These are phyloP conservation scores for Populus hybrid DNA, from an alignment of 441 rosid genomes.

Conservation along the genomic window DNA sequence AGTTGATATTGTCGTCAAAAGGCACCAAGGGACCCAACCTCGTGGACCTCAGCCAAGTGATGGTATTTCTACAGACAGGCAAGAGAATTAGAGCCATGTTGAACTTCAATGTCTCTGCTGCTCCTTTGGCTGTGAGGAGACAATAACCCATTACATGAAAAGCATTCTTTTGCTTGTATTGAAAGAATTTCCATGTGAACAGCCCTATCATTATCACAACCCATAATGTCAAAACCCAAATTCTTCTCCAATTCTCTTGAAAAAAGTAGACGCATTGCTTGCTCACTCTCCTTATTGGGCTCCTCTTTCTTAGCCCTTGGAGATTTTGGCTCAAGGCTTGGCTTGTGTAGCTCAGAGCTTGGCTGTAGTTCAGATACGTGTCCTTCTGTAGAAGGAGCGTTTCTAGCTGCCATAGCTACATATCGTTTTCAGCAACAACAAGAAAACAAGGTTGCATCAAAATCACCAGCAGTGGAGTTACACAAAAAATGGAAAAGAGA, in stretches of 20 bases:
- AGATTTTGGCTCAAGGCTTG: constrained; percentile 71
- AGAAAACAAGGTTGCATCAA: neutral
- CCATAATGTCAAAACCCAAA: constrained; percentile 89
- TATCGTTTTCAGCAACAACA: constrained; percentile 18
- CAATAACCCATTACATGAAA: constrained; percentile 91
- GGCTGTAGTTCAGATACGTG: constrained; percentile 82
- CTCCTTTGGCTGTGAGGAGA: constrained; percentile 84
- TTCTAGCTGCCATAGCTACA: constrained; percentile 96
- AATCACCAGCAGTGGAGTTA: constrained; percentile 9
- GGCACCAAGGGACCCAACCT: constrained; percentile 56
- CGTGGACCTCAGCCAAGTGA: constrained; percentile 98
- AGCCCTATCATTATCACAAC: constrained; percentile 56
- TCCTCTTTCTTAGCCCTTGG: constrained; percentile 40
- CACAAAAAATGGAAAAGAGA: neutral
- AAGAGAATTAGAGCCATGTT: constrained; percentile 94
- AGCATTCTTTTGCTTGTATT: constrained; percentile 68
- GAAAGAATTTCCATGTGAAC: constrained; percentile 88
- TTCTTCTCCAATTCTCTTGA: constrained; percentile 85
- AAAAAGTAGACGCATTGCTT: constrained; percentile 41
- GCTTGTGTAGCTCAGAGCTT: constrained; percentile 84
- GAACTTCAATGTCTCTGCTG: constrained; percentile 95
- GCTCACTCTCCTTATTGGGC: constrained; percentile 45
- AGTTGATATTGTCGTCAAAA: constrained; percentile 87
- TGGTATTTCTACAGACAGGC: constrained; percentile 88
- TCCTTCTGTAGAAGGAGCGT: constrained; percentile 92